Percentiles rank a stretch among this genome's conserved stretches.
These are phyloP conservation scores for Globisporangium orthogonon DNA, from an alignment of 352 stramenopile genomes.

Conservation along the genomic window DNA sequence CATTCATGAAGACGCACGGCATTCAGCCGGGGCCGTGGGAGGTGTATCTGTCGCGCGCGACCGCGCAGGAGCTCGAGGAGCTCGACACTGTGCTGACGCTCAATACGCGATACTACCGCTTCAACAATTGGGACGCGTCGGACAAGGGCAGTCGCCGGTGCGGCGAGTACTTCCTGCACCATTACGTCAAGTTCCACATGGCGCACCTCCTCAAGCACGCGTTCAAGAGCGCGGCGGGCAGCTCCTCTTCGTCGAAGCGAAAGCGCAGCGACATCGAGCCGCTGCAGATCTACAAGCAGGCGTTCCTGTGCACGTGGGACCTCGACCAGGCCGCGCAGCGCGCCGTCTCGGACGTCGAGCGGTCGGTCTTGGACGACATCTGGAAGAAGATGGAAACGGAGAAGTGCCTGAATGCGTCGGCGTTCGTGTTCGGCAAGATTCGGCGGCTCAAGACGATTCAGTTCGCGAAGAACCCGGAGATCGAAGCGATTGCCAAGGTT, in stretches of 20 bases:
- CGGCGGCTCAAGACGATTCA: constrained; percentile 59
- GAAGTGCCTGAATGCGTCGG: constrained; percentile 57
- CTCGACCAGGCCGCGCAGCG: constrained; percentile 56
- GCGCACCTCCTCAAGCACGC: constrained; percentile 58
- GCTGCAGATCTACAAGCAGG: constrained; percentile 59
- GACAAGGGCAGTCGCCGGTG: constrained; percentile 62
- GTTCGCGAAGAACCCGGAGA: constrained; percentile 55
- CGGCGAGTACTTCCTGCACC: constrained; percentile 78
- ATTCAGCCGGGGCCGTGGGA: constrained; percentile 80
- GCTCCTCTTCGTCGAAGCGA: constrained; percentile 22
- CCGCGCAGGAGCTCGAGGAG: constrained; percentile 60
- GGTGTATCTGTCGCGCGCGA: constrained; percentile 65
- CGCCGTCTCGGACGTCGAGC: constrained; percentile 72
- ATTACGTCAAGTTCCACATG: constrained; percentile 81
- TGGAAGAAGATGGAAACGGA: constrained; percentile 78
- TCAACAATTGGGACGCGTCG: constrained; percentile 65
- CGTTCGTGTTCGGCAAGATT: constrained; percentile 70
- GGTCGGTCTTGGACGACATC: constrained; percentile 71
- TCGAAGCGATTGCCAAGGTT: constrained; percentile 45
- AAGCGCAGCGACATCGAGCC: constrained; percentile 44
- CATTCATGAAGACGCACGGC: constrained; percentile 73
- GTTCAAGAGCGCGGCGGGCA: constrained; percentile 24
- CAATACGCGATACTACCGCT: constrained; percentile 74
- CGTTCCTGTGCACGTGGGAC: constrained; percentile 82
- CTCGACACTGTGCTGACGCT: constrained; percentile 55